Conservation (phyloP, 345 rosid species). For the Ailanthus altissimus region DNA sequence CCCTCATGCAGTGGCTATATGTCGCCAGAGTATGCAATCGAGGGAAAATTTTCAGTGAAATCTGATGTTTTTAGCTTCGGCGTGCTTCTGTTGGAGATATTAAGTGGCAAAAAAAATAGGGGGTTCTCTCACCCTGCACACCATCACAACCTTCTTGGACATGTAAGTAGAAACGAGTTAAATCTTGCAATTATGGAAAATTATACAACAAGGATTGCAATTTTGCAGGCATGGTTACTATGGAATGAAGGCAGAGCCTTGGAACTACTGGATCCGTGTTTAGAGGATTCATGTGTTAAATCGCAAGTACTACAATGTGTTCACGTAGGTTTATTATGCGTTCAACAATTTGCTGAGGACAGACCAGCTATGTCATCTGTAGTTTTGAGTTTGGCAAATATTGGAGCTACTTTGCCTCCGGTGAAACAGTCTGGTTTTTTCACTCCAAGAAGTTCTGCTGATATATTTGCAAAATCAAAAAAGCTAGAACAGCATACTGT, state of each 20-base stretch:
- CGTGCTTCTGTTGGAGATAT: constrained; percentile 15
- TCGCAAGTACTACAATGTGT: constrained; percentile 9
- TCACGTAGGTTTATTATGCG: constrained; percentile 17
- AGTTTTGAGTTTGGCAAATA: constrained; percentile 6
- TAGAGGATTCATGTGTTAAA: background rate
- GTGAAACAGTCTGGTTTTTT: constrained; percentile 20
- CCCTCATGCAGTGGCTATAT: constrained; percentile 3
- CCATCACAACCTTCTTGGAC: constrained; percentile 18
- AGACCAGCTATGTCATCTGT: constrained; percentile 21
- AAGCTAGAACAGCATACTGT: background rate
- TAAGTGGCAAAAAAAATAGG: constrained; percentile 17
- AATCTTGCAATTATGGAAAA: background rate
- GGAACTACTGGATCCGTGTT: constrained; percentile 13
- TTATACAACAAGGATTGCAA: background rate
- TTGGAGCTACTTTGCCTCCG: background rate
- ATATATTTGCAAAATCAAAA: background rate
- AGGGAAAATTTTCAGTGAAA: background rate
- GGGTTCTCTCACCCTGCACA: constrained; percentile 23
- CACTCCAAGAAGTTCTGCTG: background rate
- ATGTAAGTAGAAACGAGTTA: constrained; percentile 3
- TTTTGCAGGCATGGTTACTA: constrained; percentile 25
- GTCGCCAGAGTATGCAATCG: constrained; percentile 23
- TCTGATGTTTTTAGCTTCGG: constrained; percentile 17
- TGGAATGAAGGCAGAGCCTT: constrained; percentile 15
- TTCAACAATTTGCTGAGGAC: constrained; percentile 2